A percentile compares a stretch with the other conserved stretches of the same genome.
Conservation (phyloP, 257 asterid genomes). For the Solanum virginianum region DNA sequence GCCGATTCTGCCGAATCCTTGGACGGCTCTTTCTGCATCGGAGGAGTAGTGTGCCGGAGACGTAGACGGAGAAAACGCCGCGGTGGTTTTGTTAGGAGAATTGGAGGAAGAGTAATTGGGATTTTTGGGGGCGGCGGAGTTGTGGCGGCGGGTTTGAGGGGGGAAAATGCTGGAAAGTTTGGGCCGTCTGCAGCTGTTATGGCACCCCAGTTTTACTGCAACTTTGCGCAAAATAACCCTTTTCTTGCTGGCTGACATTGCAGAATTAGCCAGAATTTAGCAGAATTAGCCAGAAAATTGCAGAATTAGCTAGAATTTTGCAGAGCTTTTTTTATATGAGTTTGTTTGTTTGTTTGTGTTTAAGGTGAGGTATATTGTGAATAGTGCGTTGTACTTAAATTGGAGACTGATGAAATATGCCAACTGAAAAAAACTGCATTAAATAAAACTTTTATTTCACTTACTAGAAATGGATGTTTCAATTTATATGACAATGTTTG, state of each 20-base stretch:
- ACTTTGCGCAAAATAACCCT: conserved; percentile 26
- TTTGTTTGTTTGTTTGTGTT: background rate
- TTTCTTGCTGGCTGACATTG: conserved; percentile 39
- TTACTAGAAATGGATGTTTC: no score
- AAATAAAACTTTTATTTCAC: background rate
- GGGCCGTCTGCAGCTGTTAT: conserved; percentile 44
- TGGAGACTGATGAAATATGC: background rate
- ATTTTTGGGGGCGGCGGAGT: background rate
- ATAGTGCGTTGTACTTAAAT: background rate
- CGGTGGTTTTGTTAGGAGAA: conserved; percentile 32
- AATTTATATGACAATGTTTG: background rate
- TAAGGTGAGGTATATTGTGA: background rate
- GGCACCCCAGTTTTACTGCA: conserved; percentile 49
- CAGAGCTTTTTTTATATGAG: background rate
- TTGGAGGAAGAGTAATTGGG: conserved; percentile 30
- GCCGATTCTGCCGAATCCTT: conserved; percentile 56
- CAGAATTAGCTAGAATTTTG: background rate
- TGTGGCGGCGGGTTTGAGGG: conserved; percentile 27
- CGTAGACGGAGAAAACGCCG: conserved; percentile 24
- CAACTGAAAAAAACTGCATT: background rate
- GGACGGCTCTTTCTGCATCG: conserved; percentile 39
- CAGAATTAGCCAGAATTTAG: background rate
- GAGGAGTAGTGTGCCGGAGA: conserved; percentile 23
- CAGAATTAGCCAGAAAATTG: background rate
- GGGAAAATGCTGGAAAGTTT: conserved; percentile 44